These are phyloP conservation scores for Pilobolus umbonatus DNA, from an alignment of 192 early-diverging fungal species.

Conservation along the genomic window DNA sequence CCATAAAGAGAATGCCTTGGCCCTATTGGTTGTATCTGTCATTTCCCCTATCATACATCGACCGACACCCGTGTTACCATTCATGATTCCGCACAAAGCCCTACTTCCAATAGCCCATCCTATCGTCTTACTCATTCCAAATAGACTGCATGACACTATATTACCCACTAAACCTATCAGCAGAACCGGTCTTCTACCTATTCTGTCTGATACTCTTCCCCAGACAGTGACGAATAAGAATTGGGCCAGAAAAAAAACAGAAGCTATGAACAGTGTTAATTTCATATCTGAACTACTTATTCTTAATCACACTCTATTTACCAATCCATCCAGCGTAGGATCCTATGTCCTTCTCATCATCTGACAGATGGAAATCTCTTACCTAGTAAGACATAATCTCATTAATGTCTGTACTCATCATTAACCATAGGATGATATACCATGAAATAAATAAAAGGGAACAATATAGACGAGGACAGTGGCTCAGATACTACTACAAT, in stretches of 20 bases:
- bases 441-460: constrained; percentile 87
- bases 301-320: constrained; percentile 21
- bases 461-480: constrained; percentile 62
- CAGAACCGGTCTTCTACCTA: constrained; percentile 78
- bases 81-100: constrained; percentile 63
- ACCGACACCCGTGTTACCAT: constrained; percentile 76
- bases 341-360: constrained; percentile 73
- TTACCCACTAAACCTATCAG: constrained; percentile 78
- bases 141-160: constrained; percentile 58
- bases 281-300: neutral
- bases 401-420: neutral
- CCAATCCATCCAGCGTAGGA: constrained; percentile 73
- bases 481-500: constrained; percentile 61
- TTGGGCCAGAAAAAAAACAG: constrained; percentile 67
- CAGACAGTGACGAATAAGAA: constrained; percentile 66
- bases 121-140: constrained; percentile 64
- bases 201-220: constrained; percentile 71
- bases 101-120: constrained; percentile 57
- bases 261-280: constrained; percentile 33
- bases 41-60: constrained; percentile 85
- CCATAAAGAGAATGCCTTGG: constrained; percentile 71
- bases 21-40: constrained; percentile 74
- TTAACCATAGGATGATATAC: constrained; percentile 23
- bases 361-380: constrained; percentile 63
- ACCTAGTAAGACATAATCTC: constrained; percentile 29